Base-by-base conservation (phyloP, 495 filamentous ascomycete genomes). In the Tuber melanosporum region DNA sequence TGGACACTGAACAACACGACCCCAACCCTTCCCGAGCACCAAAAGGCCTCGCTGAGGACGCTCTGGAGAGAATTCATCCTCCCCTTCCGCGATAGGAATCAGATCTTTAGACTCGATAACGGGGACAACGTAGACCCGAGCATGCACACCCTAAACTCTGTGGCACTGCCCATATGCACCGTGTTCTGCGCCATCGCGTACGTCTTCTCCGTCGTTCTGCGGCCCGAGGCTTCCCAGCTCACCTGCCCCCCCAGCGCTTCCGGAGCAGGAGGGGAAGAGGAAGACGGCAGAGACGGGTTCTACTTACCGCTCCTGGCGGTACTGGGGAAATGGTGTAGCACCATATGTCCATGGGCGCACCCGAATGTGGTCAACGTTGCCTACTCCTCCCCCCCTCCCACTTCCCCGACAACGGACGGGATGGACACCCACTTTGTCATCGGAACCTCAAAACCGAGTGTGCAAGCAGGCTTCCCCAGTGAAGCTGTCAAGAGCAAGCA, bases 241-340 rank as follows among this genome's bases (percentile, higher is more conserved):
- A 62, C 52, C 10, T 26, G n/a, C 52, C 0, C 26, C 57, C 17
- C 57, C 57, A 32, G 32, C 32, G 32, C 32, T 32, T 32, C 32
- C 32, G 32, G 32, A 32, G 32, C 32, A 32, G 32, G 32, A 32
- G 32, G 9, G 20, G 52, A 36, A 19, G 72, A 66, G 0, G 70
- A 32, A 46, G 45, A 17, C n/a, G 45, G 71, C 8, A 36, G 69
- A 17, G 39, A 20, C 5, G 43, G 36, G 10, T 75, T 39, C 46
- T 77, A 75, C 39, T 9, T 77, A 1, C 76, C 73, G 4, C 39
- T 75, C 10, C 57, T 77, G 66, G 44, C 72, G 5, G 22, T 77
- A 19, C 69, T 77, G 3, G 76, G 72, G 3, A 77, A 77, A 71
- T 77, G 76, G 76, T 77, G 76, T 15, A 39, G 44, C 44, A 77